Base-by-base conservation (phyloP, 305 asterid genomes). In the Plantago rigida region DNA sequence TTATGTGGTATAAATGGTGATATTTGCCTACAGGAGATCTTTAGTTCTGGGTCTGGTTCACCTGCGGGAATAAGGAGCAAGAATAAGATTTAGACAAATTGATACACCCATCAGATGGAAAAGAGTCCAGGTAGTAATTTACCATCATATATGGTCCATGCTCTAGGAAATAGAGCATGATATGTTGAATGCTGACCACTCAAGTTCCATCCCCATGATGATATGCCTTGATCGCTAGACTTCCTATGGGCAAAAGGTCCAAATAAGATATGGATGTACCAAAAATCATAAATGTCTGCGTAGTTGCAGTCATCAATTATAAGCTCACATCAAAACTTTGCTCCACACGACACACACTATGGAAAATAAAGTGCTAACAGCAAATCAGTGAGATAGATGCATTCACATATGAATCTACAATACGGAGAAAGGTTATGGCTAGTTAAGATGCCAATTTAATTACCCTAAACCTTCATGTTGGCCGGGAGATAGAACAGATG, bases 171-270 rank as follows among this genome's bases (percentile, higher is more conserved):
- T 59, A 93, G 77, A 46, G 97, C 99, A 73, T 93, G 99, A 75
- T 93, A 93, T n/a, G 99, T 89, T 42, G 99, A 93, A 77, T 87
- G 97, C 71, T 93, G 97, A 39, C 99, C 99, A 49, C 65, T 87
- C 74, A 93, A 73, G 73, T 89, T 89, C 97, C 99, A 93, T 13
- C 97, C 99, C 99, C 99, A 93, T 28, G 99, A 89, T 58, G 97
- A 87, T 73, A 87, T 83, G 73, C 96, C 99, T 70, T 85, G 94
- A 78, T 87, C 97, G 17, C 75, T 71, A 62, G 88, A 79, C 71
- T 87, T 89, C 80, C 99, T 93, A 83, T 55, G 28, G 58, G 36
- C 77, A 63, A 65, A 59, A 45, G 9, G 71, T 48, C 39, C 13
- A 42, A 56, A 45, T 50, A 57, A 69, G 13, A 63, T 46, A 47